Base-by-base conservation (phyloP, 306 rosid genomes). In the Echinosophora koreensis region DNA sequence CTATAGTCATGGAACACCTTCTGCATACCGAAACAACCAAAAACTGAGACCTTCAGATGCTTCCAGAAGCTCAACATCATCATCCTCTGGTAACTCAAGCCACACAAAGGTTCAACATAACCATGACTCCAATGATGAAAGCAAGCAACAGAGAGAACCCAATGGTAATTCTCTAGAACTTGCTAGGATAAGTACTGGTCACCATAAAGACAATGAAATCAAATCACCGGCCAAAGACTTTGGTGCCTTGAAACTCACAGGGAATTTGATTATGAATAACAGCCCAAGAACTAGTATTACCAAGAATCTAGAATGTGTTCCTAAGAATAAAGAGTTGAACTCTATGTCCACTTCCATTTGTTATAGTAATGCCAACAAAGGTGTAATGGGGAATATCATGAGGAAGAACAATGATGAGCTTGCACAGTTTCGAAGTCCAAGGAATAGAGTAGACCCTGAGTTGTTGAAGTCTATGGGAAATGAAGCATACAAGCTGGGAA, bases 381-480 rank as follows among this genome's bases (percentile, higher is more conserved):
- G 52, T 0, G 85, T 62, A 0, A 92, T 92, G 94, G 97, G 99
- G 39, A 96, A 90, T 81, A 93, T 96, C 46, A 69, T 92, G 86
- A 88, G 91, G 85, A 90, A 82, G 77, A 90, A 79, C 38, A 83
- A 76, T 3, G 90, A 82, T 7, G 93, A 89, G 16, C 47, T 78
- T 4, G 65, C 76, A 1, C 89, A 77, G 11, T 62, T 86, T 77
- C 80, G 82, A 44, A 83, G 91, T 32, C 49, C 77, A 28, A 66
- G 67, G 65, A 84, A 65, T 42, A 83, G 80, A 80, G 79, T 76
- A 5, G 89, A 95, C 67, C 98, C 98, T 22, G 98, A 96, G 77
- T 84, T 38, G 51, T 83, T 96, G 81, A 96, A 96, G 78, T 73
- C 80, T 5, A 79, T 87, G 94, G 99, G 99, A 80, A 96, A 96